Base-by-base conservation (phyloP, 148 eudicot species). In the Camellia sinensis region DNA sequence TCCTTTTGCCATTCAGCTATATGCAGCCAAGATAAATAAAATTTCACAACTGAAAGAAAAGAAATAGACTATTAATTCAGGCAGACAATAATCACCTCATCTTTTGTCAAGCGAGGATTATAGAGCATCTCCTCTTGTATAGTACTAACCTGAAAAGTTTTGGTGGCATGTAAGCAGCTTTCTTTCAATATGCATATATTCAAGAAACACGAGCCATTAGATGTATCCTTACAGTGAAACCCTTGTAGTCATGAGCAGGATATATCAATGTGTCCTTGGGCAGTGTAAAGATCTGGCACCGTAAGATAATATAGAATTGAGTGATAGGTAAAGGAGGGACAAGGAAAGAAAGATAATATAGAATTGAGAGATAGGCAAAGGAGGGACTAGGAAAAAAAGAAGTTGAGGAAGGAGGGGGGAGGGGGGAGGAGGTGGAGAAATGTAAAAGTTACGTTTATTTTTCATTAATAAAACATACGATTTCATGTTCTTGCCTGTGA, bases 201-300 rank as follows among this genome's bases (percentile, higher is more conserved):
- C 41, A 68, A 50, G 22, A 74, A 67, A 62, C 3, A 62, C 67
- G 60, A 70, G 50, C 14, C 29, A 11, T 46, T 46, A 17, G 76
- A 72, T 46, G 60, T 79, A 68, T 78, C 62, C 94, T 84, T 90
- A 95, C 99, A 59, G 88, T 88, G 86, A 89, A 93, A 43, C 99
- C 99, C 86, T 89, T 93, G 89, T 96, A 96, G 87, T 96, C 99
- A 80, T 96, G 99, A 85, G 94, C 99, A 65, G 99, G 99, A 86
- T 91, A 96, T 14, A 96, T 18, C 74, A 96, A 82, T 62, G 98
- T 96, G 73, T 93, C 97, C 80, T 87, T 89, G 37, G 98, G 98
- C 89, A 96, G 81, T 61, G 95, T 91, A 86, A 96, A 96, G 78
- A 96, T 93, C 99, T 96, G 94, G 54, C 59, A 48, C 78, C 78